phyloP scores from a whole-genome alignment of 208 protist genomes.

The Leishmania tropica region DNA sequence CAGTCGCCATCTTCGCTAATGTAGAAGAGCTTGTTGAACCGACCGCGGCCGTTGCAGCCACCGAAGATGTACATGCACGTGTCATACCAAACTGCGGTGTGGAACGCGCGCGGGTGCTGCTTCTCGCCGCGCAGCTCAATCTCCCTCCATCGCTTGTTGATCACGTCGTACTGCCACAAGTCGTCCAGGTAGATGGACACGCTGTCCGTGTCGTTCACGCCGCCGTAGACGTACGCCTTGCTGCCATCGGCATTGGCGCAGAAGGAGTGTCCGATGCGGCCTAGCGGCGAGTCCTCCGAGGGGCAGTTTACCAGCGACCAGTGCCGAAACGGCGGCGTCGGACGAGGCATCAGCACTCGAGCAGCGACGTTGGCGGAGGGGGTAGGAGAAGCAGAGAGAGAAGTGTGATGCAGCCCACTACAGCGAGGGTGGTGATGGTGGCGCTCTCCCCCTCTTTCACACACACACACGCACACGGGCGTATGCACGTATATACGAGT shows the following conservation, averaged over 20 bases:
- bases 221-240: constrained; percentile 88
- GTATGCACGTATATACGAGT: not conserved
- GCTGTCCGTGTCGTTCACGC: constrained; percentile 80
- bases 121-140: constrained; percentile 58
- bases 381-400: not conserved
- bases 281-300: constrained; percentile 46
- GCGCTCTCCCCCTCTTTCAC: not conserved
- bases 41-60: constrained; percentile 82
- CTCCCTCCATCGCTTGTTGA: constrained; percentile 63
- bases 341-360: constrained; percentile 20
- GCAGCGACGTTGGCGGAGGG: not conserved
- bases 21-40: constrained; percentile 88
- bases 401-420: not conserved
- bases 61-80: constrained; percentile 82
- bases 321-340: constrained; percentile 26
- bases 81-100: constrained; percentile 80
- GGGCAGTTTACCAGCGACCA: constrained; percentile 63
- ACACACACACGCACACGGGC: not conserved
- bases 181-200: constrained; percentile 87
- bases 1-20: constrained; percentile 65
- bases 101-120: constrained; percentile 84
- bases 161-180: constrained; percentile 77
- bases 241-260: constrained; percentile 65
- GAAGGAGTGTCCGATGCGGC: constrained; percentile 88
- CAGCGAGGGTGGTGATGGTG: not conserved